These are phyloP conservation scores for Lodderomyces orthopsilosis DNA, from an alignment of 1,139 yeast species.

Conservation along the genomic window DNA sequence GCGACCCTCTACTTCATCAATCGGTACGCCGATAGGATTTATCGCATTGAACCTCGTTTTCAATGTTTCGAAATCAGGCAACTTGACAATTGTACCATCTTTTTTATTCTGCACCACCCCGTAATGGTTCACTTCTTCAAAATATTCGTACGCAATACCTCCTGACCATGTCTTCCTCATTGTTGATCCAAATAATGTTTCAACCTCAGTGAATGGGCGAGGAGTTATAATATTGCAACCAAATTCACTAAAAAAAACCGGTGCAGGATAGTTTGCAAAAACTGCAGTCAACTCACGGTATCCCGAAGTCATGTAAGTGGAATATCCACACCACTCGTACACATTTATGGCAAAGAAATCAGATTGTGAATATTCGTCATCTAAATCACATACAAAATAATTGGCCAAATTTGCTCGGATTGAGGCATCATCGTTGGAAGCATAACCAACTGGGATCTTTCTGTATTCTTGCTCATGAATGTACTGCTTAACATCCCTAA, in stretches of 20 bases:
- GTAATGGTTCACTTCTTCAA: constrained; percentile 34
- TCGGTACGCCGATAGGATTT: constrained; percentile 17
- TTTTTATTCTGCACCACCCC: constrained; percentile 31
- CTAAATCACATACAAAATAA: constrained; percentile 46
- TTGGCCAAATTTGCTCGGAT: constrained; percentile 46
- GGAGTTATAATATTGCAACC: constrained; percentile 56
- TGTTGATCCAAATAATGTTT: constrained; percentile 32
- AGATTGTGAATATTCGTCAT: constrained; percentile 20
- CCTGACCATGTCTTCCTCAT: constrained; percentile 44
- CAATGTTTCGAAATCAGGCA: constrained; percentile 43
- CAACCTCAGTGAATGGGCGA: constrained; percentile 54
- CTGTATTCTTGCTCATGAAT: constrained; percentile 43
- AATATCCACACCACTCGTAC: constrained; percentile 70
- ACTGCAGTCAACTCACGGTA: constrained; percentile 53
- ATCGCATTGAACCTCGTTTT: constrained; percentile 31
- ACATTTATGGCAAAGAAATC: constrained; percentile 62
- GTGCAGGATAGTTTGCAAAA: constrained; percentile 47
- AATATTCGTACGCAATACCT: constrained; percentile 40
- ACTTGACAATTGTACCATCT: constrained; percentile 30
- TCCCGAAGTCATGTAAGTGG: constrained; percentile 54
- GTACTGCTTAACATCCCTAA: constrained; percentile 54
- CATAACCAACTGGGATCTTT: constrained; percentile 58
- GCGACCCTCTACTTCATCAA: constrained; percentile 6
- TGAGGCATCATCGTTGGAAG: constrained; percentile 56
- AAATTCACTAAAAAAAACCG: constrained; percentile 60